Percentiles rank a stretch among this genome's conserved stretches.
phyloP scores from a whole-genome alignment of 345 rosid species.

The Euphorbia pulcherrima region DNA sequence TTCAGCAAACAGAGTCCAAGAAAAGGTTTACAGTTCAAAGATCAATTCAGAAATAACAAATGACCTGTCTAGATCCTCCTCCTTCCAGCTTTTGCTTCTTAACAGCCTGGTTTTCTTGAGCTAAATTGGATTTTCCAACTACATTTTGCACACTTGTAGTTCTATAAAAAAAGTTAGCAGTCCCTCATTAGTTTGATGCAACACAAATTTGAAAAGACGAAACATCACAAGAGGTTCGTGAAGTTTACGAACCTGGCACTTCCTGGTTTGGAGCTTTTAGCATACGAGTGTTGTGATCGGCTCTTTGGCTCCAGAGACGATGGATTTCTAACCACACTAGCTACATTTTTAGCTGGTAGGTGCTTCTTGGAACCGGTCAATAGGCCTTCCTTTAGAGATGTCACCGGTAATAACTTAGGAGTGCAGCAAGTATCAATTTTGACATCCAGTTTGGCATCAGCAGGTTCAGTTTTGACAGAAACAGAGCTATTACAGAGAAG shows the following conservation, averaged over 20 bases:
- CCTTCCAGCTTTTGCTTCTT: conserved; percentile 95
- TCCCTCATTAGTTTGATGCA: not conserved
- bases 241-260: conserved; percentile 36
- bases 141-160: conserved; percentile 27
- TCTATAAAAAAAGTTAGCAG: conserved; percentile 29
- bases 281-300: conserved; percentile 49
- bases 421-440: conserved; percentile 43
- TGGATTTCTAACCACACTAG: conserved; percentile 50
- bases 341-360: conserved; percentile 57
- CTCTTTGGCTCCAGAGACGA: conserved; percentile 48
- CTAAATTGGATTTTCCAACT: conserved; percentile 48
- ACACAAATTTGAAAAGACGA: not conserved
- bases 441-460: conserved; percentile 35
- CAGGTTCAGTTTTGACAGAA: conserved; percentile 22
- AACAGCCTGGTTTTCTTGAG: conserved; percentile 88
- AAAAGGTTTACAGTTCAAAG: not conserved
- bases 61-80: conserved; percentile 86
- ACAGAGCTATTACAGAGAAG: too few species aligned
- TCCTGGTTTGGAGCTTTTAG: conserved; percentile 35
- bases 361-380: conserved; percentile 52
- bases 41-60: not conserved
- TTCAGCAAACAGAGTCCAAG: not conserved
- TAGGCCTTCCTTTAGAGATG: conserved; percentile 25
- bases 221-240: not conserved
- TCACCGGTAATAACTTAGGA: conserved; percentile 36